Evolutionary conservation across 306 rosid genomes (phyloP).

Genomic region (Acacia crassicarpa): DNA sequence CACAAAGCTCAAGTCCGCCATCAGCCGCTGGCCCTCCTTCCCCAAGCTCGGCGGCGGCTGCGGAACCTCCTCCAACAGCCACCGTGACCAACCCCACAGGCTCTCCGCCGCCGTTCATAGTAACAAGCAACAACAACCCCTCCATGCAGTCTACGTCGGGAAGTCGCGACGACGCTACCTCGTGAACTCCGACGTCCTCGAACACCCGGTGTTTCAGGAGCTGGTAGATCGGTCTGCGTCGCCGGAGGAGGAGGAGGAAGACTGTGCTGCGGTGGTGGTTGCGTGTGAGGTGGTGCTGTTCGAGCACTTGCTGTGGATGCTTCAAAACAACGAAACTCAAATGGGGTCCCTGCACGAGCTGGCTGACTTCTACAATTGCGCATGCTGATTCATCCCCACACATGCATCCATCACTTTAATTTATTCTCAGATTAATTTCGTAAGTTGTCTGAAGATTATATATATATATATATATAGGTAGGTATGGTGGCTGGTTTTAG

Average conservation of each 20-base stretch:
- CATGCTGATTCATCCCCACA: constrained; percentile 32
- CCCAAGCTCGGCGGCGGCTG: constrained; percentile 43
- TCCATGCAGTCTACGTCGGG: constrained; percentile 74
- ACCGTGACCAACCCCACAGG: neutral
- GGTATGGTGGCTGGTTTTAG: too few relatives aligned
- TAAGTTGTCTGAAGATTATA: neutral
- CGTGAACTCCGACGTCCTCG: constrained; percentile 59
- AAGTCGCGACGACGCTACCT: constrained; percentile 72
- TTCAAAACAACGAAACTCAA: constrained; percentile 63
- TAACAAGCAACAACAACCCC: constrained; percentile 1
- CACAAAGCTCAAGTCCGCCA: constrained; percentile 83
- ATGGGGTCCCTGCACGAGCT: constrained; percentile 84
- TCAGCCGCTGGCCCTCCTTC: constrained; percentile 77
- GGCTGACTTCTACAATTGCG: constrained; percentile 76
- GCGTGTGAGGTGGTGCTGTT: constrained; percentile 89
- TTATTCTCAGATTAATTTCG: constrained; percentile 25
- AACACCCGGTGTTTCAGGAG: constrained; percentile 80
- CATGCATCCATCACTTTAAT: neutral
- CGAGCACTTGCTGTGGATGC: constrained; percentile 94
- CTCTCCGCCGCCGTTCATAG: neutral
- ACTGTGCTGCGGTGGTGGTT: constrained; percentile 45
- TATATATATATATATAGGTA: too few relatives aligned
- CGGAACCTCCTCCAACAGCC: constrained; percentile 47
- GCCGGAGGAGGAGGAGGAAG: neutral
- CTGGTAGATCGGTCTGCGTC: constrained; percentile 58